Base-by-base conservation (phyloP, 192 early-diverging fungal genomes). In the Coemansia sp. region DNA sequence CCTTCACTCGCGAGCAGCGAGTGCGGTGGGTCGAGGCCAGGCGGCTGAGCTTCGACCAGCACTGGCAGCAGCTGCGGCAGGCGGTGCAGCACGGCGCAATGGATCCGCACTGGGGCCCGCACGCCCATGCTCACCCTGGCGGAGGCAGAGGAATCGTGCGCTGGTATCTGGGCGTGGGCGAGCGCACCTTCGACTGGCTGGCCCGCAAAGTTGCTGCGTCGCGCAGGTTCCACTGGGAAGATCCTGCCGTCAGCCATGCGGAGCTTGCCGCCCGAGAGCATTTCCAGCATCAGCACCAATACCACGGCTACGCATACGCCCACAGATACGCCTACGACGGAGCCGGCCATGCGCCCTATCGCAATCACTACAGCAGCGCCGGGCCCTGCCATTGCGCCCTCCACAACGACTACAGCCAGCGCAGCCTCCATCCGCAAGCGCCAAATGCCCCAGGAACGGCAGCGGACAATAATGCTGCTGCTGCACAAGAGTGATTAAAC, bases 111-210 rank as follows among this genome's bases (percentile, higher is more conserved):
- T 26, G 26, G 26, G 26, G 26, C 26, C 26, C 26, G 3, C 26
- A 26, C 26, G 26, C 26, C 3, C 26, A 26, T 26, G 3, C 26
- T 26, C 26, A 26, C 3, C 0, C 26, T 3, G 26, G 26, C 3
- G 26, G 26, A 26, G 26, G 26, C 26, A 3, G 26, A 26, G 26
- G 26, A 26, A 26, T 75, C 56, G 50, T 67, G 19, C 56, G 45
- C 8, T 78, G 76, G 76, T 78, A 78, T 38, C 40, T 73, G 76
- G 71, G 76, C 7, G 43, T 78, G 0, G 76, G 76, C 16, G 76
- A 78, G 64, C 76, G 76, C n/a, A 78, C 76, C 0, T 69, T 78
- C 40, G 76, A 78, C 58, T 78, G 76, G 76, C n/a, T 65, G 16
- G 67, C 57, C 7, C 62, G 67, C n/a, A 73, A 61, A 53, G 21